Base-by-base conservation (phyloP, 1,139 yeast genomes). In the Debaryomyces fabryi region DNA sequence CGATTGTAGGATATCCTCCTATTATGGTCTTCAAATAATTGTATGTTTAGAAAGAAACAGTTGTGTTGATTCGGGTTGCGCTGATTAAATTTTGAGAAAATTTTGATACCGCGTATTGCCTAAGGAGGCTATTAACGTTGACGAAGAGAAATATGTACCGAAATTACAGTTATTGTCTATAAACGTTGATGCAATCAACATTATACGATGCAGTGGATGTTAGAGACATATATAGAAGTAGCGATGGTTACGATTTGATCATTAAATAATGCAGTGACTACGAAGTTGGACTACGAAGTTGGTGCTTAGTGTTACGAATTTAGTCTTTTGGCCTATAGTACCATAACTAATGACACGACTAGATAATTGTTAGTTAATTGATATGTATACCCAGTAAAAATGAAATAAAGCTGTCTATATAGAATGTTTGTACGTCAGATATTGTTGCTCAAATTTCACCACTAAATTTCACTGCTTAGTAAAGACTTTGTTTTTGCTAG, bases 21-120 rank as follows among this genome's bases (percentile, higher is more conserved):
- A n/a, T 15, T 15, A 7, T 6, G 13, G 27, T 6, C 15, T 29
- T 20, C 43, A 40, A 40, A 27, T 40, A 30, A 12, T 12, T 15
- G 16, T 16, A 37, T 30, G 23, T 13, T 40, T 40, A 32, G 35
- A 40, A 40, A 40, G 36, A 40, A 32, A 13, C 5, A 10, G 18
- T 9, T 40, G 21, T 40, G 25, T 40, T 29, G 35, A 29, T 21
- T 40, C 25, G n/a, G 21, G n/a, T 29, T 40, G 38, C 43, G 43
- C n/a, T 40, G 30, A 30, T 40, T 37, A 27, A 37, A 37, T 12
- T 39, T 30, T 18, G 43, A 30, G 33, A 40, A 40, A 40, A 40
- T 21, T 40, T 39, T 40, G 36, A 27, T 40, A 40, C 43, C 43
- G 43, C 43, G 43, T 40, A 40, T 40, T 20, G 32, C 23, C 38